A percentile compares a stretch with the other conserved stretches of the same genome.
Conservation (phyloP, 2,329 filamentous ascomycete genomes). For the Sporothrix variecibatus region DNA sequence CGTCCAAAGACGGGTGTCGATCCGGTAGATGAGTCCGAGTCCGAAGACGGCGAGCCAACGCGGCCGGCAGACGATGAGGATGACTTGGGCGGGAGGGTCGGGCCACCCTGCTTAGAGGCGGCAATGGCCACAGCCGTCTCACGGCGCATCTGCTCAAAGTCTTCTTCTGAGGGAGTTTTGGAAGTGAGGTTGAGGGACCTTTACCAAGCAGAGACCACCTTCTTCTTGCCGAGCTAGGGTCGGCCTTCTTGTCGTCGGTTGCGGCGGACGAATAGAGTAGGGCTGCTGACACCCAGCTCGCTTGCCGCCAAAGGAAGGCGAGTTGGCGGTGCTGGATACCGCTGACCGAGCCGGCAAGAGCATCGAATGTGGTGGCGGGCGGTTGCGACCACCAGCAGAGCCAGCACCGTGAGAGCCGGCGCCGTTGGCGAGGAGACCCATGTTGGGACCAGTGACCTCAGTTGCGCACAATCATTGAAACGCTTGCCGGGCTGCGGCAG, state of each 20-base stretch:
- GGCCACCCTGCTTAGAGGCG: slow-evolving; percentile 20
- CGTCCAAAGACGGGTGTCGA: slow-evolving; percentile 58
- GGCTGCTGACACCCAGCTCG: slow-evolving; percentile 2
- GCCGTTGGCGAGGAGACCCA: slow-evolving; percentile 41
- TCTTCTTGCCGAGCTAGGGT: slow-evolving; percentile 49
- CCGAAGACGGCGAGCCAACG: slow-evolving; percentile 45
- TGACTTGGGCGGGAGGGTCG: slow-evolving; percentile 44
- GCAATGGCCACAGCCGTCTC: slow-evolving; percentile 52
- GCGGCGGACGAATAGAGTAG: background rate
- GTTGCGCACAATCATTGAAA: slow-evolving; percentile 87
- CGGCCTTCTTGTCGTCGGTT: slow-evolving; percentile 32
- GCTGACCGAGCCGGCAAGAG: slow-evolving; percentile 10
- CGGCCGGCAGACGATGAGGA: slow-evolving; percentile 29
- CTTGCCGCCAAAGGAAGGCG: slow-evolving; percentile 32
- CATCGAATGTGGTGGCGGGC: slow-evolving; percentile 26
- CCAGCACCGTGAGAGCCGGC: background rate
- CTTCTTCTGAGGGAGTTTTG: slow-evolving; percentile 41
- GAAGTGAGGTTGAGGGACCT: slow-evolving; percentile 55
- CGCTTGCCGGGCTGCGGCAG: slow-evolving; percentile 81
- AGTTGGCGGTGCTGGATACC: slow-evolving; percentile 1
- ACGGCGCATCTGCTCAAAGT: slow-evolving; percentile 52
- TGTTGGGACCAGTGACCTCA: slow-evolving; percentile 57
- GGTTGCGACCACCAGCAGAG: background rate
- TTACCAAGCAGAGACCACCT: slow-evolving; percentile 68
- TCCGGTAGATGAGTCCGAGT: slow-evolving; percentile 54